Evolutionary conservation across 805 yeast genomes (phyloP).

Genomic region (Ogataea trehaloabstinens): DNA sequence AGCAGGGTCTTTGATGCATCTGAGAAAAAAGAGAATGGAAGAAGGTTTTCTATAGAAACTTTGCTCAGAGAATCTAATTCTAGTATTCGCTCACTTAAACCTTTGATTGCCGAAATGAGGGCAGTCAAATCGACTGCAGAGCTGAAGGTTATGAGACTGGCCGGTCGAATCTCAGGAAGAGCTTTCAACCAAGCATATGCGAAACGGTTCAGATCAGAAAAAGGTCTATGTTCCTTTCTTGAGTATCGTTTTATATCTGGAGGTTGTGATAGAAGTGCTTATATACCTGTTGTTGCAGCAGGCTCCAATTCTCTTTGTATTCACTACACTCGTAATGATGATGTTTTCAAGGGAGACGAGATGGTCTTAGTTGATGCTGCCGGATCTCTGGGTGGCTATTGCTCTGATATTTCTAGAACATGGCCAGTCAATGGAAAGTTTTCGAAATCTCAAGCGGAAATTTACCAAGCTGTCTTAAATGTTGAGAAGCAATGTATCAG

Average conservation of each 20-base stretch:
- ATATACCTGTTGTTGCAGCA: constrained; percentile 94
- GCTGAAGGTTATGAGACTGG: constrained; percentile 72
- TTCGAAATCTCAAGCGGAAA: constrained; percentile 73
- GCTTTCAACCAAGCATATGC: constrained; percentile 85
- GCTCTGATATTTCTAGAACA: constrained; percentile 93
- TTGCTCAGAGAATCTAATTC: constrained; percentile 32
- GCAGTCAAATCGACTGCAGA: constrained; percentile 76
- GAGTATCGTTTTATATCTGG: constrained; percentile 81
- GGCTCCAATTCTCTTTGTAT: constrained; percentile 88
- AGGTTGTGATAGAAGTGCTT: constrained; percentile 89
- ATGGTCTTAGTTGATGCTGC: constrained; percentile 90
- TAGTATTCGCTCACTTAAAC: constrained; percentile 41
- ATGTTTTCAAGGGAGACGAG: constrained; percentile 70
- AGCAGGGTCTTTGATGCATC: constrained; percentile 19
- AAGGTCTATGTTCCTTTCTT: constrained; percentile 72
- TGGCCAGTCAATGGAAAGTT: constrained; percentile 89
- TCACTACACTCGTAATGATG: constrained; percentile 93
- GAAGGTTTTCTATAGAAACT: constrained; percentile 22
- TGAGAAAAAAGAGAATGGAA: constrained; percentile 9
- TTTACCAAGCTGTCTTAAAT: constrained; percentile 83
- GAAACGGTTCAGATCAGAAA: constrained; percentile 63
- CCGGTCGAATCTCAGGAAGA: constrained; percentile 77
- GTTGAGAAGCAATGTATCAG: constrained; percentile 79
- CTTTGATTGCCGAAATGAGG: constrained; percentile 50
- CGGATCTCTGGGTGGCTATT: constrained; percentile 89